Base-by-base conservation (phyloP, 192 early-diverging fungal species). In the Linnemannia zychae region DNA sequence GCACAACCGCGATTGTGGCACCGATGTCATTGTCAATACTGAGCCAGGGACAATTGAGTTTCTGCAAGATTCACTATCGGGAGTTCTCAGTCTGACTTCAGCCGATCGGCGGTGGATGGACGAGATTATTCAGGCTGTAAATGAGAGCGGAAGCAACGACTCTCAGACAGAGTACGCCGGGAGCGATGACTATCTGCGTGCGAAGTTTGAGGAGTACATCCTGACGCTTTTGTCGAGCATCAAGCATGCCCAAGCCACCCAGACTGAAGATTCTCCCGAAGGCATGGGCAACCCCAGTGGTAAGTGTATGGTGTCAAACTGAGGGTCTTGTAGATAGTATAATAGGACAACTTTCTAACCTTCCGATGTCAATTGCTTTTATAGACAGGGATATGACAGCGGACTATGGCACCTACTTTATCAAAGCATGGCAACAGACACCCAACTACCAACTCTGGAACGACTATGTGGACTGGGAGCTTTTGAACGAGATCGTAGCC, bases 61-160 rank as follows among this genome's bases (percentile, higher is more conserved):
- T 70, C 81, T 91, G 66, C 91, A 96, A 68, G 92, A 91, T 7
- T 86, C 89, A 3, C 67, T 96, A 1, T 89, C 89, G 6, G 78
- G 86, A 20, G 33, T 92, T 16, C 79, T 95, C 12, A 86, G 77
- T 50, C 79, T 94, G 50, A 95, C 94, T 7, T 87, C 91, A 28
- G 93, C 95, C 6, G 95, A 96, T 79, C 84, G 92, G 48, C 89
- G 93, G 71, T 96, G 95, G 88, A 95, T 95, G 82, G 95, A 96
- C 67, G 93, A 95, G 76, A 94, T 96, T 49, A 88, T 91, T 37
- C 93, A 93, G 78, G 88, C 91, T 38, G 93, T 96, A 24, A 87
- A 91, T 47, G 79, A 87, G 31, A 92, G 90, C 17, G 94, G 92
- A 82, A 72, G 77, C 69, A 80, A 84, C 24, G 90, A 94, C 82